Base-by-base conservation (phyloP, 176 grass and related monocot genomes). In the Typha latifolia region DNA sequence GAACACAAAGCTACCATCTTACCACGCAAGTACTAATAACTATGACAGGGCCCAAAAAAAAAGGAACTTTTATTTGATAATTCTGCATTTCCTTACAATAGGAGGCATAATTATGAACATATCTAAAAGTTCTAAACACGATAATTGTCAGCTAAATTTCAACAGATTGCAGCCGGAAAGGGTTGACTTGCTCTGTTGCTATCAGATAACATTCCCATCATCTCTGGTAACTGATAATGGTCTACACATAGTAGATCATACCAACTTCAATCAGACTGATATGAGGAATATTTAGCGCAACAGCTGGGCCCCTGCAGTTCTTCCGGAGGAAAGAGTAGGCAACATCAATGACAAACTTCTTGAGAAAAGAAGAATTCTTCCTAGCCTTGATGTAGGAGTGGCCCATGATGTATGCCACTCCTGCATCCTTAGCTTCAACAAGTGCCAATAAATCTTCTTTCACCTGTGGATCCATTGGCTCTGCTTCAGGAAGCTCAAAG, bases 181-280 rank as follows among this genome's bases (percentile, higher is more conserved):
- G 12, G 7, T 69, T 69, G 50, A 12, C 66, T 26, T 2, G 14
- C 16, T 20, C 51, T 22, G 51, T 31, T 47, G 11, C 29, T 29
- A 47, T 70, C 14, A 14, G 14, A 55, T 51, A 29, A 32, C 9
- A 12, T 2, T 1, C 19, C 5, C 15, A 19, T n/a, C 8, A 29
- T 4, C 47, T 74, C 27, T 21, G 11, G 20, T 6, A 70, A 49
- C 18, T 15, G 31, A 26, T 7, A 19, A 32, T 34, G 12, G 26
- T 23, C 73, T 93, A 93, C 51, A 99, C 94, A 74, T 99, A 81
- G 83, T 99, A 93, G 71, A 90, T 93, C 94, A 99, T 93, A 26
- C 94, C 94, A 63, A 99, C 94, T 80, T 99, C 94, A 82, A 99
- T 99, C 32, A 99, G 81, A 80, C 89, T 99, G 76, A 93, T 93